A percentile compares a stretch with the other conserved stretches of the same genome.
phyloP scores from a whole-genome alignment of 106 monocot species.

The Narthecium ossifragum region DNA sequence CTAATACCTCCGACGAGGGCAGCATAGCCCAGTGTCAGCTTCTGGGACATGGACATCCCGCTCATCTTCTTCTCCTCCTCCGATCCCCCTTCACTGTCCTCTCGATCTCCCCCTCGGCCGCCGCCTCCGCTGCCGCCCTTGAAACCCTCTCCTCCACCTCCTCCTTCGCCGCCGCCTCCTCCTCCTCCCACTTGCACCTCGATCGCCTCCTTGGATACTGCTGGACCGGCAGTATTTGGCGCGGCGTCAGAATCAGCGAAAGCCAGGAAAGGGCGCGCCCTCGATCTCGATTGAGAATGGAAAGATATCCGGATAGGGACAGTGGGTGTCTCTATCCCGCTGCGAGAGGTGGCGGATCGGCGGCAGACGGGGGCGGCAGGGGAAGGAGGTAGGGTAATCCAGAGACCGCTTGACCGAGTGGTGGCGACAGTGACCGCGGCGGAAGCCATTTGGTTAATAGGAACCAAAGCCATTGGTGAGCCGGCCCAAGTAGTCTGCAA shows the following conservation, averaged over 20 bases:
- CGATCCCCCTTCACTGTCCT: neutral
- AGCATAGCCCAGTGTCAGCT: conserved; percentile 6
- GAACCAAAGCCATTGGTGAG: too few relatives aligned
- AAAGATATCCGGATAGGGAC: neutral
- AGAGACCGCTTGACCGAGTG: too few relatives aligned
- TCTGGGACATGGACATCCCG: conserved; percentile 13
- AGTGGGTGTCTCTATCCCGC: neutral
- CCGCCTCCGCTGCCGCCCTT: neutral
- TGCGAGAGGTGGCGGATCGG: too few relatives aligned
- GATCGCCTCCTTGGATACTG: neutral
- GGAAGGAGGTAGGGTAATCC: neutral
- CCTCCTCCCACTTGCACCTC: neutral
- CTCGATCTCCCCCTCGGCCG: neutral
- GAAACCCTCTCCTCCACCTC: neutral
- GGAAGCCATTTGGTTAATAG: too few relatives aligned
- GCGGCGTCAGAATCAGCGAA: neutral
- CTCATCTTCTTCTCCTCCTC: neutral
- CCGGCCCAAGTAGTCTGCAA: too few relatives aligned
- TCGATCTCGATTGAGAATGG: neutral
- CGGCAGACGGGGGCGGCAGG: neutral
- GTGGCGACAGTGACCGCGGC: too few relatives aligned
- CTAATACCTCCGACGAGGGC: conserved; percentile 11
- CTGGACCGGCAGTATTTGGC: neutral
- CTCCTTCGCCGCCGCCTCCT: conserved; percentile 3
- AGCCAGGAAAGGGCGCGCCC: neutral